phyloP scores from a whole-genome alignment of 495 filamentous ascomycete species.

The Cenococcum geophilum region DNA sequence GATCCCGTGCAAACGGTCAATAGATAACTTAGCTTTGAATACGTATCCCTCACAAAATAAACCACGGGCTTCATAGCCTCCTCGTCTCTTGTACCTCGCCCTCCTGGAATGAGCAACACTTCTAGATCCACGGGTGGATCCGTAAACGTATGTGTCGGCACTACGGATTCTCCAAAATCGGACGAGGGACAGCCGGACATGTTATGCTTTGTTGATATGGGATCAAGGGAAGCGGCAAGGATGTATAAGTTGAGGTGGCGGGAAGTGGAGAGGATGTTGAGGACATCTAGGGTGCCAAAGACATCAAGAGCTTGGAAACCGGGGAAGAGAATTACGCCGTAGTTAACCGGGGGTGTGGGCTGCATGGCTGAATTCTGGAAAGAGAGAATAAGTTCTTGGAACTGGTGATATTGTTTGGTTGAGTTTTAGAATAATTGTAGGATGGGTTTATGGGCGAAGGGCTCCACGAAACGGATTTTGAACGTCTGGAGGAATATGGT shows the following conservation, averaged over 20 bases:
- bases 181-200: slow-evolving; percentile 19
- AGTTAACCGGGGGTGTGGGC: slow-evolving; percentile 15
- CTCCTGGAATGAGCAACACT: slow-evolving; percentile 60
- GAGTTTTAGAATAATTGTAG: no score
- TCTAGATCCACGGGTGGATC: slow-evolving; percentile 48
- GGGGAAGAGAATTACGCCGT: slow-evolving; percentile 22
- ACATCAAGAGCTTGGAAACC: slow-evolving; percentile 26
- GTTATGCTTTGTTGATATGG: slow-evolving; percentile 42
- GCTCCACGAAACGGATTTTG: no score
- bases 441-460: no score
- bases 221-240: slow-evolving; percentile 49
- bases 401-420: neutral
- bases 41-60: slow-evolving; percentile 43
- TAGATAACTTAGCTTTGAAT: slow-evolving; percentile 48
- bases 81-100: slow-evolving; percentile 46
- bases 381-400: neutral
- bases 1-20: slow-evolving; percentile 29
- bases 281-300: slow-evolving; percentile 24
- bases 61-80: slow-evolving; percentile 38
- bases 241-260: slow-evolving; percentile 43
- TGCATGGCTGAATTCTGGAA: neutral
- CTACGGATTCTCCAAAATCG: slow-evolving; percentile 42
- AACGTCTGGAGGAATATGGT: no score
- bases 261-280: slow-evolving; percentile 46
- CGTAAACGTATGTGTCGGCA: slow-evolving; percentile 59